Evolutionary conservation across 139 green algal species (phyloP), one percentile per base, ranked within the genome.

Genomic region (Coelastrella sp.): DNA sequence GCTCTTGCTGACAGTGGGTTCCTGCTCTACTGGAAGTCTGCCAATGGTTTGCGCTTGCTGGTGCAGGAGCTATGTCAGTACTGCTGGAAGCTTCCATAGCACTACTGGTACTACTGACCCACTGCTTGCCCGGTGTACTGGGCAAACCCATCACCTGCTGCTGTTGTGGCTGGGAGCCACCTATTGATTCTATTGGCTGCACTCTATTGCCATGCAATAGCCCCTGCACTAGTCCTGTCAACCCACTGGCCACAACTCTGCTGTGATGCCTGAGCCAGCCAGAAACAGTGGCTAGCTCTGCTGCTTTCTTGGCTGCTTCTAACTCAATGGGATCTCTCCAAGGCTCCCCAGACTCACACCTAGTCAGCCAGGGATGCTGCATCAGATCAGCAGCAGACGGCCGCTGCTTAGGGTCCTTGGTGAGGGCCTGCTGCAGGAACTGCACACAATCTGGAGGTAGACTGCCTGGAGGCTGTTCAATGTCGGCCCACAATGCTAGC

Each of bases 401-500:
- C 27, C 95, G 88, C 72, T 90, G 63, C 17, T 81, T 23, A 5
- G 90, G 86, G 45, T 90, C 69, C 51, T 92, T 94, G n/a, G 85
- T 88, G 17, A 97, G 89, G 81, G 95, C 94, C 71, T 67, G 48
- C 17, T 64, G 57, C 41, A 96, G 83, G 51, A 96, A 92, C 72
- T 88, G 77, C 0, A 87, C 57, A 57, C 87, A 91, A 59, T 83
- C 84, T 19, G 79, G 73, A 34, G 89, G 79, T 11, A 90, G 79
- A n/a, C 72, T 68, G 83, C 84, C 74, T 30, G 89, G 86, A 34
- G 85, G 85, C 43, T 88, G 66, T n/a, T 85, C 72, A 68, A 92
- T 86, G 57, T 92, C 88, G 4, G 86, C 86, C 90, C 90, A 93
- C 62, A 93, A 81, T 40, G 89, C 87, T 32, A 92, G 86, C 2